Evolutionary conservation across 2,329 filamentous ascomycete genomes (phyloP).

Genomic region (Botrytis fragariae): DNA sequence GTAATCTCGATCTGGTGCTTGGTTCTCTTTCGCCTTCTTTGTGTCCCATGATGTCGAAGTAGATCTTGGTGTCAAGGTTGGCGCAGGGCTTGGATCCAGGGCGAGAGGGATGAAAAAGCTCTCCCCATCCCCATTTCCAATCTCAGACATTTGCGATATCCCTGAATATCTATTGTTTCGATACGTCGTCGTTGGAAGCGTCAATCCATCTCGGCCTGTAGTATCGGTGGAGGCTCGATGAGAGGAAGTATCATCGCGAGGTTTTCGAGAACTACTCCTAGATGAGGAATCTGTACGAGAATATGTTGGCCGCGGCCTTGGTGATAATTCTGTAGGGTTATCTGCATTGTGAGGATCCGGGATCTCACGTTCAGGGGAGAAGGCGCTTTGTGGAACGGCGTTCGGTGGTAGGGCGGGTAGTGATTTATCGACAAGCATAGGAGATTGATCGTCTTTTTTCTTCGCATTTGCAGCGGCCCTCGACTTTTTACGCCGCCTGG

Average conservation of each 20-base stretch:
- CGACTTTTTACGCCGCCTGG: constrained; percentile 81
- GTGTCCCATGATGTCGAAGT: constrained; percentile 47
- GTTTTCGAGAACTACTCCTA: constrained; percentile 49
- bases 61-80: constrained; percentile 51
- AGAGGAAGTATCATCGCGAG: constrained; percentile 47
- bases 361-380: constrained; percentile 54
- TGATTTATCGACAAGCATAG: constrained; percentile 83
- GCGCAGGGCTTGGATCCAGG: constrained; percentile 65
- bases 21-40: constrained; percentile 41
- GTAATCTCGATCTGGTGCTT: constrained; percentile 52
- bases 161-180: constrained; percentile 74
- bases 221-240: constrained; percentile 48
- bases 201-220: constrained; percentile 58
- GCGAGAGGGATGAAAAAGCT: constrained; percentile 76
- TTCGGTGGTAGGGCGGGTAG: constrained; percentile 85
- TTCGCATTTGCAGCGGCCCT: constrained; percentile 63
- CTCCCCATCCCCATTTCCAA: constrained; percentile 42
- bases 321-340: constrained; percentile 67
- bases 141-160: constrained; percentile 53
- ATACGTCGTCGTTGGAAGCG: constrained; percentile 73
- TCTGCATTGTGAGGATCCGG: constrained; percentile 61
- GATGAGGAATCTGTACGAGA: constrained; percentile 54
- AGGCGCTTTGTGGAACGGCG: constrained; percentile 61
- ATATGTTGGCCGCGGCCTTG: constrained; percentile 55
- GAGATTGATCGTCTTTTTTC: constrained; percentile 61